Conservation (phyloP, 2,329 filamentous ascomycete species). For the Penicillium thymicola region DNA sequence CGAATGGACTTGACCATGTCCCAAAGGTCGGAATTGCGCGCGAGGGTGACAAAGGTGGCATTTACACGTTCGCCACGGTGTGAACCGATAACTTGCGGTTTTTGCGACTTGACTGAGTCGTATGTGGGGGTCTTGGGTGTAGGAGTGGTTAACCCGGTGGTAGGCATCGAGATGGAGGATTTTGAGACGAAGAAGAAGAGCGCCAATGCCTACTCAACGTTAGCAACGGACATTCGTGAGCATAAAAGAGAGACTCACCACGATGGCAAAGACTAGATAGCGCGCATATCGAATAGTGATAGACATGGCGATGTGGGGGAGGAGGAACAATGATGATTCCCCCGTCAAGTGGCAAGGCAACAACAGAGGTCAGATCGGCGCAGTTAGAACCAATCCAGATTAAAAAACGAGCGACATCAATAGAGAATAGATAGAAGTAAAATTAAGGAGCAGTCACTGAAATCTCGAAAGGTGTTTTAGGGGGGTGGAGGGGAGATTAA, state of each 20-base stretch:
- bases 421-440: not conserved
- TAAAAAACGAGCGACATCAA: conserved; percentile 10
- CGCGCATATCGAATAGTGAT: conserved; percentile 46
- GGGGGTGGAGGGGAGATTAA: conserved; percentile 7
- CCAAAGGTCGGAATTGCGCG: conserved; percentile 91
- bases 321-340: conserved; percentile 6
- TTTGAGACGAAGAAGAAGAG: conserved; percentile 80
- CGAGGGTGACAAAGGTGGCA: conserved; percentile 94
- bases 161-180: conserved; percentile 48
- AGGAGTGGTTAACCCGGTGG: conserved; percentile 16
- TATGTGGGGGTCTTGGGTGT: conserved; percentile 15
- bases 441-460: not conserved
- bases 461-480: conserved; percentile 4
- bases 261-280: conserved; percentile 74
- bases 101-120: conserved; percentile 20
- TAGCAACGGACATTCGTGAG: not conserved
- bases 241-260: conserved; percentile 58
- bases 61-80: conserved; percentile 74
- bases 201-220: conserved; percentile 53
- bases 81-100: conserved; percentile 43
- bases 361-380: conserved; percentile 10
- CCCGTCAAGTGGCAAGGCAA: conserved; percentile 9
- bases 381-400: conserved; percentile 1
- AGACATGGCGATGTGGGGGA: conserved; percentile 17
- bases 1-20: conserved; percentile 95